phyloP scores from a whole-genome alignment of 352 stramenopile genomes.

The Thalassiosira sp. region DNA sequence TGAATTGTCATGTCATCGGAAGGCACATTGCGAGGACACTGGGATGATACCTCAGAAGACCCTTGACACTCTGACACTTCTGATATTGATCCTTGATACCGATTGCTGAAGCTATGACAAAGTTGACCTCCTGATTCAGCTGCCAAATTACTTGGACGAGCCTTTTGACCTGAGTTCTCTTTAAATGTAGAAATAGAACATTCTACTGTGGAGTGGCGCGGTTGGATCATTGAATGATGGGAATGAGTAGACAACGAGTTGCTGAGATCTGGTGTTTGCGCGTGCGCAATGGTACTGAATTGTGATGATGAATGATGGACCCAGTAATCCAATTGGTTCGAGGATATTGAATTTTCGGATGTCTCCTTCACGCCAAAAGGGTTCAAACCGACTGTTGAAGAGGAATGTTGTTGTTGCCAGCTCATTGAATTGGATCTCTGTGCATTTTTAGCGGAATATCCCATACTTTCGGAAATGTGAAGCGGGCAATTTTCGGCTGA shows the following conservation, averaged over 20 bases:
- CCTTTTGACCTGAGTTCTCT: neutral
- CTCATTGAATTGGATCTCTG: too few species aligned
- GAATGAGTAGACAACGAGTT: slow-evolving; percentile 9
- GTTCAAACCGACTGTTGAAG: slow-evolving; percentile 10
- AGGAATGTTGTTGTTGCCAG: neutral
- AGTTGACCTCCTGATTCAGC: neutral
- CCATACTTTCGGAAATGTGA: neutral
- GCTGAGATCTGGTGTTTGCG: neutral
- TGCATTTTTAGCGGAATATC: neutral
- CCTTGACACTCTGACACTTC: slow-evolving; percentile 2
- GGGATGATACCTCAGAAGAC: slow-evolving; percentile 10
- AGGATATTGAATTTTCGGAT: slow-evolving; percentile 1
- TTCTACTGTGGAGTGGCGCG: neutral
- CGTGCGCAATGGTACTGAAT: neutral
- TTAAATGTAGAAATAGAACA: slow-evolving; percentile 12
- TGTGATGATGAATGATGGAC: slow-evolving; percentile 39
- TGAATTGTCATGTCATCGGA: slow-evolving; percentile 12
- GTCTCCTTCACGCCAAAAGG: neutral
- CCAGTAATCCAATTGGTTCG: slow-evolving; percentile 38
- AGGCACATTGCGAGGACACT: slow-evolving; percentile 18
- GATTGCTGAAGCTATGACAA: slow-evolving; percentile 2
- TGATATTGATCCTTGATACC: slow-evolving; percentile 17
- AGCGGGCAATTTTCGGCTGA: neutral
- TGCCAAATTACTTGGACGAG: too few species aligned
- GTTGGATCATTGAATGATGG: slow-evolving; percentile 9